Conservation (phyloP, 2,329 filamentous ascomycete genomes). For the Fusarium sp. region DNA sequence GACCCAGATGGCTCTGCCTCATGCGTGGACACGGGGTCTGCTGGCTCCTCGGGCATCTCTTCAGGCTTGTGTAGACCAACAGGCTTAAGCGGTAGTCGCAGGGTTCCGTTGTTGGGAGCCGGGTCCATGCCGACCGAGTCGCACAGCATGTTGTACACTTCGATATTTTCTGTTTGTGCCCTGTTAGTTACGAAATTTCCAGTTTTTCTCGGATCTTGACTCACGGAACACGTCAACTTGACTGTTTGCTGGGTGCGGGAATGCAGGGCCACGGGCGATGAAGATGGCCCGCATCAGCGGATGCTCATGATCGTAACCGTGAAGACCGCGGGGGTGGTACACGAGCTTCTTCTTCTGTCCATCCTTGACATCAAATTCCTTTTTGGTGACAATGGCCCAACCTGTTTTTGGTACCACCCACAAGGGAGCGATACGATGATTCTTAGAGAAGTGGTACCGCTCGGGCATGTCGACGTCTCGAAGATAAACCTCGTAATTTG, state of each 20-base stretch:
- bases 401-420: constrained; percentile 94
- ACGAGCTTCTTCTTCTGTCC: constrained; percentile 68
- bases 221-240: constrained; percentile 82
- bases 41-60: constrained; percentile 57
- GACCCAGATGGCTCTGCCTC: constrained; percentile 14
- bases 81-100: constrained; percentile 73
- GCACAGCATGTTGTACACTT: constrained; percentile 94
- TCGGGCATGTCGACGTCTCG: constrained; percentile 87
- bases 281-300: constrained; percentile 97
- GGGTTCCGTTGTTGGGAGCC: constrained; percentile 84
- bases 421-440: constrained; percentile 87
- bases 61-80: constrained; percentile 67
- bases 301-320: constrained; percentile 95
- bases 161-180: constrained; percentile 84
- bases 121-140: constrained; percentile 80
- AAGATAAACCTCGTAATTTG: constrained; percentile 85
- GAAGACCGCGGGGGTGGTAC: constrained; percentile 84
- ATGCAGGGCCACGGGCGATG: constrained; percentile 87
- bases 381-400: constrained; percentile 85
- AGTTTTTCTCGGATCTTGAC: constrained; percentile 48
- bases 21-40: constrained; percentile 57
- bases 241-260: constrained; percentile 84
- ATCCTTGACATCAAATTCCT: constrained; percentile 76
- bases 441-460: constrained; percentile 88
- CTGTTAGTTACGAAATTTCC: constrained; percentile 39